Evolutionary conservation across 495 filamentous ascomycete genomes (phyloP).

Genomic region (Mytilinidion resinicola): DNA sequence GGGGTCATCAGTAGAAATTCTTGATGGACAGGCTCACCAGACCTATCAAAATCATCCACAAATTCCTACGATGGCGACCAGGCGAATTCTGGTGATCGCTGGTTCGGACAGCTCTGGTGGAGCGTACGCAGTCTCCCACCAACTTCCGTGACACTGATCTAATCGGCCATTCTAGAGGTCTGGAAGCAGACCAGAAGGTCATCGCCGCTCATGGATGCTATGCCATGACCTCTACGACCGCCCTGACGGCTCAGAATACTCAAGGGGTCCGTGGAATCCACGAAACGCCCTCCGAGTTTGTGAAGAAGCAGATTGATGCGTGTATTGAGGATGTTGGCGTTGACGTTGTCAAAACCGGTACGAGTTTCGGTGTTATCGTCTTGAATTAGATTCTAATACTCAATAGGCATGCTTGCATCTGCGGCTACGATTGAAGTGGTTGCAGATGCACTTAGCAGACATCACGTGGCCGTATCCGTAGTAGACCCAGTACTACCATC

Average conservation of each 20-base stretch:
- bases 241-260: conserved; percentile 92
- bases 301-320: conserved; percentile 77
- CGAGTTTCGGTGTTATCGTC: conserved; percentile 12
- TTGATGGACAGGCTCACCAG: too few relatives aligned
- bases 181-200: conserved; percentile 95
- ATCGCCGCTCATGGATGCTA: conserved; percentile 88
- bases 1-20: too few relatives aligned
- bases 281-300: conserved; percentile 67
- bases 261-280: conserved; percentile 77
- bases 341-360: conserved; percentile 89
- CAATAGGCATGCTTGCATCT: conserved; percentile 81
- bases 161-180: conserved; percentile 51
- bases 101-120: conserved; percentile 84
- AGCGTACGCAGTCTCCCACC: conserved; percentile 54
- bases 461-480: conserved; percentile 58
- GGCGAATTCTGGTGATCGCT: conserved; percentile 68
- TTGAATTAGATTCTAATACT: background rate
- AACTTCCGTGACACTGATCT: too few relatives aligned
- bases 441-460: conserved; percentile 55
- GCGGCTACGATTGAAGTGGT: conserved; percentile 69
- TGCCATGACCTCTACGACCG: conserved; percentile 94
- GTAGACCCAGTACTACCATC: conserved; percentile 69
- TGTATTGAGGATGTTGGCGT: conserved; percentile 75
- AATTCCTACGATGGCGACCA: conserved; percentile 11
- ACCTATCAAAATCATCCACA: too few relatives aligned